Base-by-base conservation (phyloP, 305 asterid species). In the Andrographis paniculata region DNA sequence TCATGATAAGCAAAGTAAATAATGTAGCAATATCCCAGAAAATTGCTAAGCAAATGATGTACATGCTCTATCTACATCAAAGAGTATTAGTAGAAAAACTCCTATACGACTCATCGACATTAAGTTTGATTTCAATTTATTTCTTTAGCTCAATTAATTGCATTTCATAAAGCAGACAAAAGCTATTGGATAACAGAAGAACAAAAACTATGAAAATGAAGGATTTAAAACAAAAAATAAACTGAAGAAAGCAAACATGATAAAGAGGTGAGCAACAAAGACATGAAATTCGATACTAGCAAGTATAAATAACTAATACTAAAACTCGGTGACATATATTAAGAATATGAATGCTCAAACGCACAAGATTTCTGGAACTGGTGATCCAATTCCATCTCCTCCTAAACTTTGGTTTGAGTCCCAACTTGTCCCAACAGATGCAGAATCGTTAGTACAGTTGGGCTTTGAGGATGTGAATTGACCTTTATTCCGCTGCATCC, bases 401-500 rank as follows among this genome's bases (percentile, higher is more conserved):
- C 66, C 82, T 78, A 75, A 75, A 61, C 49, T 73, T 65, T 69
- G 78, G 48, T 48, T 64, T 9, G 80, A 70, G 56, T 75, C 93
- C 87, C 93, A 78, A 61, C 77, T 81, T 17, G 84, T 66, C 55
- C 55, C 77, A 23, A 74, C 77, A 43, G 76, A 76, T 52, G 75
- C 69, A 60, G 74, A 55, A 46, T 78, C 87, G 62, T 81, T 87
- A 9, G 70, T 58, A 57, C n/a, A n/a, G n/a, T 42, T 60, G 31
- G 75, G 70, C 55, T 71, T 75, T 33, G 76, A 67, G 49, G 82
- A 75, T 44, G 78, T 68, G 61, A 75, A 75, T 31, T 75, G 82
- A 23, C 82, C 82, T 68, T 75, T 75, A 30, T 75, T 71, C 50
- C 82, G 51, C 58, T 75, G 82, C 78, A 75, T 75, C 65, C 82